phyloP scores from a whole-genome alignment of 1,284 basidiomycete genomes.

The Mycena citricolor region DNA sequence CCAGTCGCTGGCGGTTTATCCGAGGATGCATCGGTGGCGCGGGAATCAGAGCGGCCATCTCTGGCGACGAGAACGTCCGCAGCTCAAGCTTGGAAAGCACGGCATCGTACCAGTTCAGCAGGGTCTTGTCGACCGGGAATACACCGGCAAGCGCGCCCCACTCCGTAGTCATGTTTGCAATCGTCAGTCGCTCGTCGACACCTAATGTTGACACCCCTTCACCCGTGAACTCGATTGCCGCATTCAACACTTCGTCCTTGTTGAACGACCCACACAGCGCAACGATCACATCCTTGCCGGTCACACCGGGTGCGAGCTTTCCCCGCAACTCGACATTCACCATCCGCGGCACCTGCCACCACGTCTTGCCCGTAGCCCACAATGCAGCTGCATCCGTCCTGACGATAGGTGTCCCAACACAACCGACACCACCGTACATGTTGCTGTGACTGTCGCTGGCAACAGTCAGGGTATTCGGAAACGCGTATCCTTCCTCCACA shows the following conservation, averaged over 20 bases:
- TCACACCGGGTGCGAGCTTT: slow-evolving; percentile 82
- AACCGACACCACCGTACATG: slow-evolving; percentile 98
- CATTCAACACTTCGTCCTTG: slow-evolving; percentile 95
- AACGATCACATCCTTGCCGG: slow-evolving; percentile 98
- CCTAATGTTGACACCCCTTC: slow-evolving; percentile 80
- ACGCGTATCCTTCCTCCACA: slow-evolving; percentile 95
- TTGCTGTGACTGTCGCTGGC: slow-evolving; percentile 98
- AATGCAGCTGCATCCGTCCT: slow-evolving; percentile 92
- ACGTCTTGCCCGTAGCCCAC: slow-evolving; percentile 98
- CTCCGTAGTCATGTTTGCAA: slow-evolving; percentile 98
- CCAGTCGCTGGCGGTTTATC: slow-evolving; percentile 76
- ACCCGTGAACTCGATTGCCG: slow-evolving; percentile 98
- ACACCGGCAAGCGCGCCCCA: slow-evolving; percentile 97
- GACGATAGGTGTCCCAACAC: slow-evolving; percentile 95
- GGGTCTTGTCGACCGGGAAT: slow-evolving; percentile 88
- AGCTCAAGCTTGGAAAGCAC: slow-evolving; percentile 77
- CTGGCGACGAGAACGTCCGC: slow-evolving; percentile 67
- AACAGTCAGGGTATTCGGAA: slow-evolving; percentile 89
- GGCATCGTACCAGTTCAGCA: slow-evolving; percentile 88
- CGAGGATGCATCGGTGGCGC: slow-evolving; percentile 83
- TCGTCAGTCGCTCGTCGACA: slow-evolving; percentile 93
- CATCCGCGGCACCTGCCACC: slow-evolving; percentile 99
- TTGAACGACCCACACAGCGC: slow-evolving; percentile 97
- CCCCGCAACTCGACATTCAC: slow-evolving; percentile 93
- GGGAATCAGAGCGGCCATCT: slow-evolving; percentile 48